phyloP scores from a whole-genome alignment of 176 grass and related monocot species.

The Leersia perrieri region DNA sequence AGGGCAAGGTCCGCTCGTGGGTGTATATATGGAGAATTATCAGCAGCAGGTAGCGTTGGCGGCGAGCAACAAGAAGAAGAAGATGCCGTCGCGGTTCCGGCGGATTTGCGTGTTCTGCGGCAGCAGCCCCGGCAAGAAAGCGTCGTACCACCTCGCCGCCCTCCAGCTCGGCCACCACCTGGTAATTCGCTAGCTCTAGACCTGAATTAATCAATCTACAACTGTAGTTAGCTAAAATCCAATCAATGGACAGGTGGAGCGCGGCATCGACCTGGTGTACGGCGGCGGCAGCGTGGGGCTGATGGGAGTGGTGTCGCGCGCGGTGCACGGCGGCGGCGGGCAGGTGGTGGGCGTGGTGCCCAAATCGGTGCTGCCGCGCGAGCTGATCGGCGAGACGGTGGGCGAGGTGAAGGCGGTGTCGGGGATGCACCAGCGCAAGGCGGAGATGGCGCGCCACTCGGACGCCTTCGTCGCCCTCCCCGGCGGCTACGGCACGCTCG shows the following conservation, averaged over 20 bases:
- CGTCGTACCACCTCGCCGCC: conserved; percentile 40
- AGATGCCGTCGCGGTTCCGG: conserved; percentile 35
- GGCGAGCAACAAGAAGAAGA: neutral
- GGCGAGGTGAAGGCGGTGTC: conserved; percentile 56
- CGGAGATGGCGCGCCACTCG: conserved; percentile 57
- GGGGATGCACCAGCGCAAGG: conserved; percentile 77
- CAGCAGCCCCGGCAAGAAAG: conserved; percentile 50
- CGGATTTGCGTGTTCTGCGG: conserved; percentile 56
- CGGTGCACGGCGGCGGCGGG: conserved; percentile 55
- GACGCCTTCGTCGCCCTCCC: conserved; percentile 82
- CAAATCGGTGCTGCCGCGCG: conserved; percentile 48
- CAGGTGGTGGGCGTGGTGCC: conserved; percentile 60
- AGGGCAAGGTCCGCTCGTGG: no score
- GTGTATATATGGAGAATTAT: neutral
- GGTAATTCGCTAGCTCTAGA: no score
- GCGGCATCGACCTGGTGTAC: conserved; percentile 66
- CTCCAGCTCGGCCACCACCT: conserved; percentile 55
- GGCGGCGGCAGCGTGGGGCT: conserved; percentile 74
- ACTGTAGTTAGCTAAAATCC: no score
- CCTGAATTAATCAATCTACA: neutral
- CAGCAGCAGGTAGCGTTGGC: neutral
- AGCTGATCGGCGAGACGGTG: conserved; percentile 64
- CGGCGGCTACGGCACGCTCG: conserved; percentile 41
- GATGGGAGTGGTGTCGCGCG: conserved; percentile 64
- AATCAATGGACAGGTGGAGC: conserved; percentile 37